These are phyloP conservation scores for Alternaria arborescens DNA, from an alignment of 2,329 filamentous ascomycete genomes.

Conservation along the genomic window DNA sequence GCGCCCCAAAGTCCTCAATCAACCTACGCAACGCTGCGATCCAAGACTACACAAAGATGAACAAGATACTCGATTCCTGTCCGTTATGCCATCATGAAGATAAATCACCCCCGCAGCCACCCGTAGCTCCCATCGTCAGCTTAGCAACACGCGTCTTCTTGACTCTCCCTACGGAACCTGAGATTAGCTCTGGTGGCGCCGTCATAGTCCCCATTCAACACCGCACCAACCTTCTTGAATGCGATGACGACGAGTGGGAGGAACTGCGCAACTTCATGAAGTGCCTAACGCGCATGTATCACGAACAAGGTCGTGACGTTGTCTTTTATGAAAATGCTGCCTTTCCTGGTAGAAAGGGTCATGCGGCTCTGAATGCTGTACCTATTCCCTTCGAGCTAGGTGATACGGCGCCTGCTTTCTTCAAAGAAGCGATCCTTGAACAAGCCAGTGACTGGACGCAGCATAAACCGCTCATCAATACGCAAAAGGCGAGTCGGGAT, in stretches of 20 bases:
- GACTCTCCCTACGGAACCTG: slow-evolving; percentile 88
- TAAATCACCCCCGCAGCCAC: slow-evolving; percentile 68
- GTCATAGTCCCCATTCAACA: slow-evolving; percentile 91
- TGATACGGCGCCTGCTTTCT: slow-evolving; percentile 91
- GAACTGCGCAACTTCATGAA: slow-evolving; percentile 99
- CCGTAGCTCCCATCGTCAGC: slow-evolving; percentile 84
- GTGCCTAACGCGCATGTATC: slow-evolving; percentile 89
- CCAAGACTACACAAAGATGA: slow-evolving; percentile 87
- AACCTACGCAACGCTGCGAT: slow-evolving; percentile 90
- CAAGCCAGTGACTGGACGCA: slow-evolving; percentile 94
- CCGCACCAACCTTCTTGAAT: slow-evolving; percentile 89
- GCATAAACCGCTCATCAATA: slow-evolving; percentile 94
- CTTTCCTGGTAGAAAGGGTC: slow-evolving; percentile 75
- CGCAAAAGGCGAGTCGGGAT: slow-evolving; percentile 68
- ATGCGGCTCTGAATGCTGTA: slow-evolving; percentile 85
- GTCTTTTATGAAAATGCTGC: slow-evolving; percentile 98
- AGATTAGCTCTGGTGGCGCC: slow-evolving; percentile 82
- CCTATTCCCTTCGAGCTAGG: slow-evolving; percentile 92
- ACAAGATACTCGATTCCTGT: slow-evolving; percentile 83
- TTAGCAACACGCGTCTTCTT: slow-evolving; percentile 87
- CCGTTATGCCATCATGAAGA: slow-evolving; percentile 95
- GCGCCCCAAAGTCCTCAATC: slow-evolving; percentile 85
- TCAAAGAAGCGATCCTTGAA: slow-evolving; percentile 89
- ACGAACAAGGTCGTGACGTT: slow-evolving; percentile 89
- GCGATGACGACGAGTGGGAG: slow-evolving; percentile 99